Evolutionary conservation across 805 yeast genomes (phyloP).

Genomic region (Pichia nanzhaoensis): DNA sequence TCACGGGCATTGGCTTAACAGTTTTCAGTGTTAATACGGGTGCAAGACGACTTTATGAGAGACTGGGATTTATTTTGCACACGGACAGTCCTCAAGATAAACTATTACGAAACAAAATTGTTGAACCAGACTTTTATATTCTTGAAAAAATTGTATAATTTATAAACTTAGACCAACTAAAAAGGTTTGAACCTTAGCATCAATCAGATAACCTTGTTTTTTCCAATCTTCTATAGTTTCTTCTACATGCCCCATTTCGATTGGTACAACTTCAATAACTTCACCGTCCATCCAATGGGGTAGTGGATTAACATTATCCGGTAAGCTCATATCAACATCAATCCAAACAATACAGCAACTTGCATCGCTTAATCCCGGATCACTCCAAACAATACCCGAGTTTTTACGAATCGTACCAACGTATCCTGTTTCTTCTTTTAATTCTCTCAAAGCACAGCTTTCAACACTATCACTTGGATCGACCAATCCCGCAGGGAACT

Average conservation of each 20-base stretch:
- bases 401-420: conserved; percentile 43
- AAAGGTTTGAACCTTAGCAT: conserved; percentile 80
- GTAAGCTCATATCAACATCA: conserved; percentile 61
- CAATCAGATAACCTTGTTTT: conserved; percentile 66
- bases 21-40: conserved; percentile 11
- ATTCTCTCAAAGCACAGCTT: conserved; percentile 78
- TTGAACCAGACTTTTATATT: conserved; percentile 13
- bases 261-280: conserved; percentile 81
- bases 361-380: conserved; percentile 79
- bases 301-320: conserved; percentile 60
- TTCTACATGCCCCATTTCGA: conserved; percentile 56
- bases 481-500: conserved; percentile 91
- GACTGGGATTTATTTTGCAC: conserved; percentile 2
- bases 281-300: conserved; percentile 85
- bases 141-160: conserved; percentile 7
- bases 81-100: conserved; percentile 7
- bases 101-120: conserved; percentile 3
- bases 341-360: conserved; percentile 75
- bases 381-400: conserved; percentile 33
- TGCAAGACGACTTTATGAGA: conserved; percentile 9
- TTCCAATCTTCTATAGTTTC: conserved; percentile 45
- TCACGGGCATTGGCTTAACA: conserved; percentile 11
- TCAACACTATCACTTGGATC: conserved; percentile 78
- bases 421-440: conserved; percentile 91
- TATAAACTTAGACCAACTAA: conserved; percentile 53